These are phyloP conservation scores for Casuarina equisetifolia DNA, from an alignment of 306 rosid genomes.

Conservation along the genomic window DNA sequence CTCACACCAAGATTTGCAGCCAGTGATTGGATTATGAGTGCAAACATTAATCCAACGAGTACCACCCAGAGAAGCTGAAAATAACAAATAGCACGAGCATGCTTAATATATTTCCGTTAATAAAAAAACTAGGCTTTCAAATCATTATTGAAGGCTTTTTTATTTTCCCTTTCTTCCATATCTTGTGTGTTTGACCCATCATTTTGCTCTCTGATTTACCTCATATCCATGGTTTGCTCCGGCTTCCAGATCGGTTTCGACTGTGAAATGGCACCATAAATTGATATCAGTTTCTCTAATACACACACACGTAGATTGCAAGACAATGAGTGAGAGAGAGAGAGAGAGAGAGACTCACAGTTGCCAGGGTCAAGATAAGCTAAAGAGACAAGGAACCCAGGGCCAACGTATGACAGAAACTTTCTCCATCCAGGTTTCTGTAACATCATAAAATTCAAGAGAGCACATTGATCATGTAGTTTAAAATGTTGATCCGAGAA, in stretches of 20 bases:
- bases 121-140: neutral
- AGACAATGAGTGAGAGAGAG: neutral
- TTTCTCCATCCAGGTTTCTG: constrained; percentile 73
- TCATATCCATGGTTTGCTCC: constrained; percentile 75
- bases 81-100: constrained; percentile 2
- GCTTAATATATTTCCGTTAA: too few species aligned
- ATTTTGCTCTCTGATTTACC: constrained; percentile 37
- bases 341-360: constrained; percentile 35
- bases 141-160: neutral
- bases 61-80: constrained; percentile 87
- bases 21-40: constrained; percentile 82
- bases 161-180: neutral
- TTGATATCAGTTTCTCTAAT: neutral
- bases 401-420: constrained; percentile 64
- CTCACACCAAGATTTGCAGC: constrained; percentile 90
- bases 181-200: neutral
- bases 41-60: constrained; percentile 74
- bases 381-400: constrained; percentile 83
- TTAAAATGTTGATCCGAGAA: too few species aligned
- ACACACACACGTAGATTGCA: neutral
- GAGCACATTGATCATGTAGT: too few species aligned
- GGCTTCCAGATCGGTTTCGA: constrained; percentile 97
- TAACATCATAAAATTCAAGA: neutral
- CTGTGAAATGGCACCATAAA: constrained; percentile 32
- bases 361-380: constrained; percentile 97